These are phyloP conservation scores for Cytospora piceae DNA, from an alignment of 2,329 filamentous ascomycete species.

Conservation along the genomic window DNA sequence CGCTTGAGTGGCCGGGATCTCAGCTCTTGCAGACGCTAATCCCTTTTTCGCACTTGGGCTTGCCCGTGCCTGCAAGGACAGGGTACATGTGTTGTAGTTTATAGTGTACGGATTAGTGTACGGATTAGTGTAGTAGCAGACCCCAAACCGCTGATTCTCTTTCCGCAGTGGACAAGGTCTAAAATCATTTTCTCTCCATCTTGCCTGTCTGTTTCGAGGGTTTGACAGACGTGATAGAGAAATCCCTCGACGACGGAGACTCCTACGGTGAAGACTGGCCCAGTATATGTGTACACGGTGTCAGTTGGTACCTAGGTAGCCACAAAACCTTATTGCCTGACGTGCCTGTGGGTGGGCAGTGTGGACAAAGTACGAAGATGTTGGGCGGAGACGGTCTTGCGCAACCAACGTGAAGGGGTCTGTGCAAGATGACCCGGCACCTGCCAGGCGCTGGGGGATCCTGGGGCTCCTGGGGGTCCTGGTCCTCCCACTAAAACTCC, in stretches of 20 bases:
- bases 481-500: no score
- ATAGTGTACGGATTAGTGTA: not conserved
- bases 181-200: not conserved
- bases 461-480: no score
- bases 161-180: not conserved
- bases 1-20: constrained; percentile 4
- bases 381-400: not conserved
- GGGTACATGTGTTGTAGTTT: not conserved
- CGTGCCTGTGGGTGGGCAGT: not conserved
- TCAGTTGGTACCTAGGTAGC: not conserved
- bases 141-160: not conserved
- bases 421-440: not conserved
- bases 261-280: not conserved
- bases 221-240: not conserved
- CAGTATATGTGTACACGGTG: not conserved
- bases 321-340: not conserved
- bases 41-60: not conserved
- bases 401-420: not conserved
- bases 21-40: not conserved
- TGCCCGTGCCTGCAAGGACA: constrained; percentile 4
- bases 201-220: not conserved
- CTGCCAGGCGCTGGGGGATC: not conserved
- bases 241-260: not conserved
- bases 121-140: not conserved
- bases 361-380: not conserved